Conservation (phyloP, 257 asterid genomes). For the Eucommia ulmoides region DNA sequence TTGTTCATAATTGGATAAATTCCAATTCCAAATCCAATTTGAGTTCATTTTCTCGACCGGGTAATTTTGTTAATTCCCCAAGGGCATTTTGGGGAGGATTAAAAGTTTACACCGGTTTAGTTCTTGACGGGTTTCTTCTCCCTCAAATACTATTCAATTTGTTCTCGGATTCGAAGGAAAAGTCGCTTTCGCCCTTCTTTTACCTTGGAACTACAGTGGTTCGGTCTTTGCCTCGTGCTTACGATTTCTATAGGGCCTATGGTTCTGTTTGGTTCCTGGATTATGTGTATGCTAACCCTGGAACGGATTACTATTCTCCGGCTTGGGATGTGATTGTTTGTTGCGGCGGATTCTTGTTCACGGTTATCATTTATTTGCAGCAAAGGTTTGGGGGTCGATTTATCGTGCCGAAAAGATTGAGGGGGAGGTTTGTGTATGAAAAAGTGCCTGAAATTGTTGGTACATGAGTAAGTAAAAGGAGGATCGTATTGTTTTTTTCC, state of each 20-base stretch:
- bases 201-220: conserved; percentile 57
- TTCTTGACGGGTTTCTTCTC: conserved; percentile 64
- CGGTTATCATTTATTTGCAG: conserved; percentile 53
- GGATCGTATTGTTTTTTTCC: too few relatives aligned
- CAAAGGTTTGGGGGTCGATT: conserved; percentile 67
- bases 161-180: conserved; percentile 37
- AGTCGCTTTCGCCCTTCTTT: conserved; percentile 53
- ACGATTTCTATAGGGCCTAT: conserved; percentile 55
- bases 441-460: conserved; percentile 56
- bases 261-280: conserved; percentile 33
- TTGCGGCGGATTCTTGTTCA: conserved; percentile 40
- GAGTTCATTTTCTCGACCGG: conserved; percentile 9
- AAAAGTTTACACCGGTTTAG: conserved; percentile 59
- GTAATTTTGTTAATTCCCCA: conserved; percentile 5
- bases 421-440: conserved; percentile 40
- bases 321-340: conserved; percentile 68
- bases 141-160: conserved; percentile 74
- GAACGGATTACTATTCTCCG: conserved; percentile 68
- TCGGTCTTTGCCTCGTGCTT: conserved; percentile 66
- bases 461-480: too few relatives aligned
- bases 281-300: conserved; percentile 69
- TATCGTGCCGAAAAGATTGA: conserved; percentile 42
- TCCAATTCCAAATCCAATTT: conserved; percentile 23
- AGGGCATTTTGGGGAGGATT: conserved; percentile 54
- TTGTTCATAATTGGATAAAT: conserved; percentile 35